phyloP scores from a whole-genome alignment of 768 basidiomycete species.

The Cytidiella melzeri region DNA sequence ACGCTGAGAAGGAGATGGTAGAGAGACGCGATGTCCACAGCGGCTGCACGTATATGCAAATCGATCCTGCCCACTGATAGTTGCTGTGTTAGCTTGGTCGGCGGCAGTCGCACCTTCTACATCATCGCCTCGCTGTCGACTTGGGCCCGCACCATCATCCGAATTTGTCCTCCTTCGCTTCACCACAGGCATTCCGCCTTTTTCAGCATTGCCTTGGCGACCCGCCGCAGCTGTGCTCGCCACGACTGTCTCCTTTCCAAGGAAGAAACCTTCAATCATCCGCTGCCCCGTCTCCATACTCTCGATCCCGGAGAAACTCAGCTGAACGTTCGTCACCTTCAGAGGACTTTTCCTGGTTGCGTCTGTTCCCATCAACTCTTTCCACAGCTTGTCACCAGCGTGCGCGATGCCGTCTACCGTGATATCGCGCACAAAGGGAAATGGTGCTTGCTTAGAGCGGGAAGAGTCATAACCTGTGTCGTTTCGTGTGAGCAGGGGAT shows the following conservation, averaged over 20 bases:
- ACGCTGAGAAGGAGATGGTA: slow-evolving; percentile 18
- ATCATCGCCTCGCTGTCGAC: slow-evolving; percentile 5
- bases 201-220: slow-evolving; percentile 27
- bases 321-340: slow-evolving; percentile 65
- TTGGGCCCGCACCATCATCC: neutral
- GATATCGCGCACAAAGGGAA: slow-evolving; percentile 74
- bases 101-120: neutral
- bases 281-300: slow-evolving; percentile 71
- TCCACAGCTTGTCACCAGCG: slow-evolving; percentile 79
- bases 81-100: neutral
- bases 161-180: slow-evolving; percentile 8
- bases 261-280: slow-evolving; percentile 83
- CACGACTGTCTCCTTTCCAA: slow-evolving; percentile 8
- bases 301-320: slow-evolving; percentile 78
- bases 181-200: neutral
- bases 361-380: slow-evolving; percentile 66
- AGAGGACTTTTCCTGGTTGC: slow-evolving; percentile 29
- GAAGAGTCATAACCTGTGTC: slow-evolving; percentile 54
- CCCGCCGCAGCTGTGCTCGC: slow-evolving; percentile 6
- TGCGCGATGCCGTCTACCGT: slow-evolving; percentile 71
- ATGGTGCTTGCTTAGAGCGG: slow-evolving; percentile 79
- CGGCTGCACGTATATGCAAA: slow-evolving; percentile 20
- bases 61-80: neutral
- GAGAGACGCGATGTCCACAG: slow-evolving; percentile 43
- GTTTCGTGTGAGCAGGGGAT: neutral